Conservation (phyloP, 1,284 basidiomycete species). For the Inonotus obliquus region DNA sequence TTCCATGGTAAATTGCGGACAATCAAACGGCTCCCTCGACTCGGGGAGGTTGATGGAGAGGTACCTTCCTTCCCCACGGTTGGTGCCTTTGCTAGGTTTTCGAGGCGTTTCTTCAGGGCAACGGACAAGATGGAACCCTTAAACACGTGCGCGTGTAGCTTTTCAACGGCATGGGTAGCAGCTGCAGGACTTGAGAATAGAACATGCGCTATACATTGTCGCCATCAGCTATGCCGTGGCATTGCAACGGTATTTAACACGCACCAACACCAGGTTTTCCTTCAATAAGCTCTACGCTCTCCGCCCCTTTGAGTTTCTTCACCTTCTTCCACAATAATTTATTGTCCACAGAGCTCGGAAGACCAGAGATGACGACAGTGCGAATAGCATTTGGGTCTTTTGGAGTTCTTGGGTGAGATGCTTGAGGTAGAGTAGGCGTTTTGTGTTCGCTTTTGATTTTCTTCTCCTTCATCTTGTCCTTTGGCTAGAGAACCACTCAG, state of each 20-base stretch:
- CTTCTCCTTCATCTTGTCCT: constrained; percentile 33
- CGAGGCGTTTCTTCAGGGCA: constrained; percentile 86
- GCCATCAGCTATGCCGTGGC: background rate
- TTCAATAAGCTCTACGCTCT: constrained; percentile 39
- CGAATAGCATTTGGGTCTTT: constrained; percentile 74
- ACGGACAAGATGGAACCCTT: constrained; percentile 86
- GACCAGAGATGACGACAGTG: constrained; percentile 74
- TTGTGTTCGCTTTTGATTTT: constrained; percentile 41
- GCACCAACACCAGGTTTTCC: constrained; percentile 12
- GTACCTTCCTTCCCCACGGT: constrained; percentile 31
- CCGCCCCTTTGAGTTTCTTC: constrained; percentile 70
- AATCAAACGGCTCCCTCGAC: constrained; percentile 79
- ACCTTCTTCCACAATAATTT: constrained; percentile 87
- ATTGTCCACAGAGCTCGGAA: constrained; percentile 65
- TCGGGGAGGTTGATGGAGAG: constrained; percentile 39
- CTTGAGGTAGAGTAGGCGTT: constrained; percentile 31
- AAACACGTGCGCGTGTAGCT: constrained; percentile 92
- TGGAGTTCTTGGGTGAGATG: constrained; percentile 35
- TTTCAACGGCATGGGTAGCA: constrained; percentile 71
- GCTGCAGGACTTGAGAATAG: constrained; percentile 70
- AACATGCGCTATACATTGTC: constrained; percentile 55
- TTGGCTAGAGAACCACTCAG: background rate
- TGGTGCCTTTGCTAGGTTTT: constrained; percentile 53
- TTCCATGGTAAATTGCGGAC: constrained; percentile 86
- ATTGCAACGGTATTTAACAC: constrained; percentile 12